Percentiles rank a stretch among this genome's conserved stretches.
These are phyloP conservation scores for Trichoderma asperellum DNA, from an alignment of 2,329 filamentous ascomycete genomes.

Conservation along the genomic window DNA sequence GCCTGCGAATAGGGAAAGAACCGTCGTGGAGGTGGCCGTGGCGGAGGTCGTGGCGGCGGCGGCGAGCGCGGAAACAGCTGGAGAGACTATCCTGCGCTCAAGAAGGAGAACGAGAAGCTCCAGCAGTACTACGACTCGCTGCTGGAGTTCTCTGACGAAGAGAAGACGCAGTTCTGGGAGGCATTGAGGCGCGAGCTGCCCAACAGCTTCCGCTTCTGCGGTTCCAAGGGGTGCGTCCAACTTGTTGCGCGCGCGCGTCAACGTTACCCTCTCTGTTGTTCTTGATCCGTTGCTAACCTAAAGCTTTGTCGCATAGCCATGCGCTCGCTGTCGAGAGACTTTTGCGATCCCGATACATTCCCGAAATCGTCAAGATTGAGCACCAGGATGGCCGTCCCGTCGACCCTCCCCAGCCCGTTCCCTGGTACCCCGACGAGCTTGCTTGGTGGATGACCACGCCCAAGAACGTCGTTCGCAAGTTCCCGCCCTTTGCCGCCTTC, in stretches of 20 bases:
- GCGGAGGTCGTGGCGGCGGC: constrained; percentile 40
- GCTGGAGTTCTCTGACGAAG: constrained; percentile 74
- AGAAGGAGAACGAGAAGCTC: constrained; percentile 81
- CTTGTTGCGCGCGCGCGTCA: background rate
- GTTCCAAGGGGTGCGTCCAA: constrained; percentile 75
- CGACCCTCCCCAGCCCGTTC: constrained; percentile 77
- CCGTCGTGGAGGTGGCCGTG: constrained; percentile 42
- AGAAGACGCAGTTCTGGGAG: constrained; percentile 82
- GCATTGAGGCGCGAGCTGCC: constrained; percentile 82
- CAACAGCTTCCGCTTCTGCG: constrained; percentile 97
- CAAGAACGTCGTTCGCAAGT: constrained; percentile 92
- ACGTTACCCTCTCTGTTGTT: background rate
- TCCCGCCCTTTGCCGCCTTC: constrained; percentile 91
- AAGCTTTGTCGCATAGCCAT: constrained; percentile 60
- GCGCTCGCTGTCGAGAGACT: constrained; percentile 90
- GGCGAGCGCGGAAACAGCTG: constrained; percentile 36
- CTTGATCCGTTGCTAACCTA: constrained; percentile 16
- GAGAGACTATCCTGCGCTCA: constrained; percentile 51
- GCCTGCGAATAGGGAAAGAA: constrained; percentile 41
- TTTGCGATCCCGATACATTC: constrained; percentile 85
- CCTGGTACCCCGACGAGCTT: constrained; percentile 93
- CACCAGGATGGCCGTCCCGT: constrained; percentile 81
- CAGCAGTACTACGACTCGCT: constrained; percentile 85
- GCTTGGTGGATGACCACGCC: constrained; percentile 98
- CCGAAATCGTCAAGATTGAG: constrained; percentile 82